Evolutionary conservation across 2,329 filamentous ascomycete species (phyloP).

Genomic region (Sphaerulina musiva): DNA sequence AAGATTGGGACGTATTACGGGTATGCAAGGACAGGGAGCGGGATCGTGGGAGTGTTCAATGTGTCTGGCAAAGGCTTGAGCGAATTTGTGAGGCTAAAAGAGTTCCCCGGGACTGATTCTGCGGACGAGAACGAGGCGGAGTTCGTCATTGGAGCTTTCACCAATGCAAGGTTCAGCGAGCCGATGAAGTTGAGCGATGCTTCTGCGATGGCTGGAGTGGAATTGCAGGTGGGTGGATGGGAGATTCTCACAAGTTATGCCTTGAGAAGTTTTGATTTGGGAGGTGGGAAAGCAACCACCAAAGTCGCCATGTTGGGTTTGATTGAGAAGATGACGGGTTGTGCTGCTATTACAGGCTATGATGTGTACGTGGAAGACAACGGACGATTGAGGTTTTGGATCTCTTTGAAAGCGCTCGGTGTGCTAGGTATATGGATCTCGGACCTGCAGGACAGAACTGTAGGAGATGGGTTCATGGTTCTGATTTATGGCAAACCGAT

Average conservation of each 20-base stretch:
- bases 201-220: slow-evolving; percentile 53
- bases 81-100: slow-evolving; percentile 62
- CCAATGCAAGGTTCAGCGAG: slow-evolving; percentile 54
- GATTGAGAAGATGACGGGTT: slow-evolving; percentile 81
- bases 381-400: slow-evolving; percentile 58
- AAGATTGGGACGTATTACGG: slow-evolving; percentile 76
- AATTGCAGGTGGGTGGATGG: slow-evolving; percentile 54
- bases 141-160: slow-evolving; percentile 71
- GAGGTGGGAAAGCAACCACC: slow-evolving; percentile 34
- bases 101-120: slow-evolving; percentile 63
- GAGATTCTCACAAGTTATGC: slow-evolving; percentile 60
- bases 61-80: slow-evolving; percentile 56
- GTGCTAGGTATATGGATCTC: slow-evolving; percentile 73
- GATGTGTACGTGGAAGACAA: slow-evolving; percentile 53
- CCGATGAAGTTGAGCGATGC: slow-evolving; percentile 38
- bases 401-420: slow-evolving; percentile 73
- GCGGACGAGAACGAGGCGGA: slow-evolving; percentile 34
- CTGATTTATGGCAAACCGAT: slow-evolving; percentile 67
- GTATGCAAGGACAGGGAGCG: slow-evolving; percentile 58
- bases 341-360: slow-evolving; percentile 65
- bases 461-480: slow-evolving; percentile 31
- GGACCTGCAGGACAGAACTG: slow-evolving; percentile 50
- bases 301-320: slow-evolving; percentile 68
- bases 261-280: slow-evolving; percentile 48
- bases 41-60: slow-evolving; percentile 82